Evolutionary conservation across 2,329 filamentous ascomycete genomes (phyloP).

Genomic region (Cladosporium sp.): DNA sequence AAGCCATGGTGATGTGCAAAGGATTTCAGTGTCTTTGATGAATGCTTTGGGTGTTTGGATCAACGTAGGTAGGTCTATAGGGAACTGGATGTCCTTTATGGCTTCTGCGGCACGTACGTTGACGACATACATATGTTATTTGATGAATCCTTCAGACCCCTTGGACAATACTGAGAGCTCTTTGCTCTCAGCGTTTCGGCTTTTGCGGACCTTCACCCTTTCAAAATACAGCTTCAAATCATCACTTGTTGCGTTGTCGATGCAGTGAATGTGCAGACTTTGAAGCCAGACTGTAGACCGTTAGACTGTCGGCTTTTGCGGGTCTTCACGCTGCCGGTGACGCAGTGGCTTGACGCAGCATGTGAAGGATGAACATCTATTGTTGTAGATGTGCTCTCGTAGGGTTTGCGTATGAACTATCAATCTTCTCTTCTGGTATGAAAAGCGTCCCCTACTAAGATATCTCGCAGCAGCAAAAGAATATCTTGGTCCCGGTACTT

Average conservation of each 20-base stretch:
- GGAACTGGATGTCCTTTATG: background rate
- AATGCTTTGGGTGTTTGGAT: background rate
- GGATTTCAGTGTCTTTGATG: background rate
- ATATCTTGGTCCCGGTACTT: background rate
- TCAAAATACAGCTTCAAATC: too few species aligned
- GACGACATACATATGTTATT: background rate
- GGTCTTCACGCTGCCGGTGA: background rate
- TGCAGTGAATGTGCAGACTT: too few species aligned
- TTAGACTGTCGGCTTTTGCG: background rate
- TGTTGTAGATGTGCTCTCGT: background rate
- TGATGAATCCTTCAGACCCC: background rate
- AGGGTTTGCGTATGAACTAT: background rate
- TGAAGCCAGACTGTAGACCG: too few species aligned
- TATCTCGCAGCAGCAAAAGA: too few species aligned
- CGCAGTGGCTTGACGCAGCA: background rate
- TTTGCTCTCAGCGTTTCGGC: background rate
- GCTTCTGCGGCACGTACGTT: background rate
- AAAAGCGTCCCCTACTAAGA: background rate
- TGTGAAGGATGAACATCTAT: background rate
- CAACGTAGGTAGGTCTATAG: background rate
- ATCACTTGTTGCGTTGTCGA: too few species aligned
- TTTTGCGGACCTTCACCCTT: background rate
- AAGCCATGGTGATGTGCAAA: background rate
- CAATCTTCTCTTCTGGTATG: background rate
- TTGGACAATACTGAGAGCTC: background rate